A percentile compares a stretch with the other conserved stretches of the same genome.
phyloP scores from a whole-genome alignment of 2,329 filamentous ascomycete species.

The Pochonia chlamydosporia region DNA sequence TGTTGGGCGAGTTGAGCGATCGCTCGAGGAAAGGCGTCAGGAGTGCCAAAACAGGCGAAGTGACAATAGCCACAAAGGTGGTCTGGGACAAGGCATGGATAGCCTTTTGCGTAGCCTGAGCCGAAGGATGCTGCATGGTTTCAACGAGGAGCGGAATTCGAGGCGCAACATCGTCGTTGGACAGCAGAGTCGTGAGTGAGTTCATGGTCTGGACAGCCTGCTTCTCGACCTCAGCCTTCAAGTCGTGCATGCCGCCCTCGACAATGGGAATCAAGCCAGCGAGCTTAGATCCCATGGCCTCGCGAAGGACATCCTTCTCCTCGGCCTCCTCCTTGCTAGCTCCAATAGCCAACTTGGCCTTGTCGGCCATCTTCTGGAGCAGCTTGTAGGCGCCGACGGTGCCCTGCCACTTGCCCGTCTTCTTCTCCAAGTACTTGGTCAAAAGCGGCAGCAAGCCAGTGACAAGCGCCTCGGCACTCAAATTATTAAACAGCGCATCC shows the following conservation, averaged over 20 bases:
- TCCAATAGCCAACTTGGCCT: constrained; percentile 80
- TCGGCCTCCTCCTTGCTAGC: constrained; percentile 73
- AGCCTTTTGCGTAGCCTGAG: constrained; percentile 84
- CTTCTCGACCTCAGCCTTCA: constrained; percentile 85
- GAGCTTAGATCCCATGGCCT: constrained; percentile 83
- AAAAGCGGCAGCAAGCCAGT: constrained; percentile 75
- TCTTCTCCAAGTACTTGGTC: constrained; percentile 69
- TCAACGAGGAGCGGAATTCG: constrained; percentile 88
- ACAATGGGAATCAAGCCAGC: constrained; percentile 86
- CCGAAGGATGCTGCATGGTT: constrained; percentile 89
- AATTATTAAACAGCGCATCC: constrained; percentile 75
- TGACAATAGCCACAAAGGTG: constrained; percentile 96
- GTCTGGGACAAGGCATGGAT: constrained; percentile 96
- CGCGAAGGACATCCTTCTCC: constrained; percentile 83
- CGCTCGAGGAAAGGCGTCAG: constrained; percentile 92
- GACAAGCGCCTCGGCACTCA: constrained; percentile 78
- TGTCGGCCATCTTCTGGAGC: constrained; percentile 89
- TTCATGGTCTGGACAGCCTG: constrained; percentile 91
- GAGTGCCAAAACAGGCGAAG: constrained; percentile 88
- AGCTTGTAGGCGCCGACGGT: constrained; percentile 80
- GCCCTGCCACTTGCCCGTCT: constrained; percentile 95
- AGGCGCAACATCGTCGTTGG: constrained; percentile 94
- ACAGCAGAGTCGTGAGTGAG: constrained; percentile 79
- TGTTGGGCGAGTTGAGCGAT: constrained; percentile 84
- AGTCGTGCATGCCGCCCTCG: constrained; percentile 90